Conservation (phyloP, 2,329 filamentous ascomycete genomes). For the Fusarium avenaceum region DNA sequence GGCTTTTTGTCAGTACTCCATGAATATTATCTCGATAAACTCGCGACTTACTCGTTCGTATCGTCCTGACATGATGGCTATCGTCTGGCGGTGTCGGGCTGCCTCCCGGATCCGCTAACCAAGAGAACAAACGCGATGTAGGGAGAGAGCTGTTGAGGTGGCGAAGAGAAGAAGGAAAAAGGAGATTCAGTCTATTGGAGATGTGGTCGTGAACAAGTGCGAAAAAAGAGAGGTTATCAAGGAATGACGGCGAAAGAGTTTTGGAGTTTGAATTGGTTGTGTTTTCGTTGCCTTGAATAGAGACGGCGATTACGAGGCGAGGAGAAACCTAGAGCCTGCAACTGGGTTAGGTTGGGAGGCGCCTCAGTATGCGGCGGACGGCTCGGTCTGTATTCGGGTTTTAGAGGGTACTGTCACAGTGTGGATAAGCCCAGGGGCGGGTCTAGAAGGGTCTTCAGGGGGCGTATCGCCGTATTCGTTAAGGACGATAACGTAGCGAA, state of each 20-base stretch:
- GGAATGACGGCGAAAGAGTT: slow-evolving; percentile 40
- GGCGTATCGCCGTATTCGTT: slow-evolving; percentile 6
- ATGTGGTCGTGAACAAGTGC: slow-evolving; percentile 12
- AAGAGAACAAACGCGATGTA: slow-evolving; percentile 26
- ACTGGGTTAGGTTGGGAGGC: neutral
- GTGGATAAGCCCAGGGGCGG: slow-evolving; percentile 13
- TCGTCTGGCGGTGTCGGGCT: slow-evolving; percentile 43
- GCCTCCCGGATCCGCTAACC: slow-evolving; percentile 42
- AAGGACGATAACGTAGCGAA: neutral
- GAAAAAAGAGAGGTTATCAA: slow-evolving; percentile 33
- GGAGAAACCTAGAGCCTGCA: slow-evolving; percentile 30
- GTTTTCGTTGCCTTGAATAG: slow-evolving; percentile 32
- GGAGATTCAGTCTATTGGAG: slow-evolving; percentile 26
- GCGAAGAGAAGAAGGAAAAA: slow-evolving; percentile 2
- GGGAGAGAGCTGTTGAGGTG: neutral
- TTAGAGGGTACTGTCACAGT: slow-evolving; percentile 33
- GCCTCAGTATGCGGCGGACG: slow-evolving; percentile 22
- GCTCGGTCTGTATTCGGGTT: slow-evolving; percentile 23
- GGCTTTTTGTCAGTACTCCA: slow-evolving; percentile 31
- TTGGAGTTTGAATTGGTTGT: slow-evolving; percentile 7
- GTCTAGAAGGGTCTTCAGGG: slow-evolving; percentile 10
- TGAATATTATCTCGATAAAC: too few relatives aligned
- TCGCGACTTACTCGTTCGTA: slow-evolving; percentile 68
- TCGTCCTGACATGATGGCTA: slow-evolving; percentile 63
- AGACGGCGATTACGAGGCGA: slow-evolving; percentile 38